Evolutionary conservation across 176 grass and related monocot species (phyloP), one percentile per base, ranked within the genome.

Genomic region (Triticum dicoccoides): DNA sequence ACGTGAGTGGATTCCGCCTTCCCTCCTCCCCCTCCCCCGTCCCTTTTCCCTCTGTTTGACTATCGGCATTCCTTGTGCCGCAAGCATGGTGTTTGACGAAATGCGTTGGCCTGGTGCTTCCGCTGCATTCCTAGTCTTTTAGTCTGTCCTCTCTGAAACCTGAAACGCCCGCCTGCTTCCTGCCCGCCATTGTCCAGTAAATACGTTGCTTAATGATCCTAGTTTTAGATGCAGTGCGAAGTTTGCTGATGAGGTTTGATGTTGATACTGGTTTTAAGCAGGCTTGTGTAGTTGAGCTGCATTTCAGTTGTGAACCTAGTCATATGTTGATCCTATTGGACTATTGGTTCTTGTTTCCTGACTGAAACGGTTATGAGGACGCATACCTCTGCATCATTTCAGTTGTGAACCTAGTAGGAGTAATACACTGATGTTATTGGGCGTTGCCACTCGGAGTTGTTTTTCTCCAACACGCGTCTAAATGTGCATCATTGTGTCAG

Each of bases 1-100:
- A 89, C 71, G 93, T 98, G 88, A 92, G 91, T 93, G 10, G 8
- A 84, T 88, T 62, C 59, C 49, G 27, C 63, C 63, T 7, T 15
- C 6, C 8, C 8, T 0, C 80, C 18, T 74, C 17, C 1, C 30
- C 1, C 30, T 6, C 6, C 11, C 8, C 11, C 4, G 51, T 18
- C 8, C 41, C 0, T 1, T 5, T 0, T 2, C 14, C 3, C 23
- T 24, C 14, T 25, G 20, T 85, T 45, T 83, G 8, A 56, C 45
- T 76, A 47, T 33, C 2, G 1, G 3, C 21, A 3, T 65, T n/a
- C 67, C 73, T 58, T 73, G 44, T 33, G 32, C 30, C 77, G 86
- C 86, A 76, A 79, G 27, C 25, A 8, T 72, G 78, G 21, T 90
- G 90, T 90, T 90, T 32, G 27, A 32, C 64, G 27, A 33, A 66